phyloP scores from a whole-genome alignment of 1,284 basidiomycete species.

The Puccinia polysora region DNA sequence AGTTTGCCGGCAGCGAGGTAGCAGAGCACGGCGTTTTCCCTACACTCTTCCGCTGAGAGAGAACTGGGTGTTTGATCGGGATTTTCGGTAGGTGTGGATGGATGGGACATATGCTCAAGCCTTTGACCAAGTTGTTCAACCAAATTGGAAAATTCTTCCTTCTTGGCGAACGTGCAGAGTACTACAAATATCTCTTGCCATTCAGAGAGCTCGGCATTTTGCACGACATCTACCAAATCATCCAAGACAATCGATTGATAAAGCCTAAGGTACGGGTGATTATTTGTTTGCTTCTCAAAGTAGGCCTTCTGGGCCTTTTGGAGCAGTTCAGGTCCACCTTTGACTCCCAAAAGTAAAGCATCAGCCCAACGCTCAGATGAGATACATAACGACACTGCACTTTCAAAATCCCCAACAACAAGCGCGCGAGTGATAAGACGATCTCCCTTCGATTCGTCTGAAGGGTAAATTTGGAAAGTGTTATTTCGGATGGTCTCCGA shows the following conservation, averaged over 20 bases:
- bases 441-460: slow-evolving; percentile 80
- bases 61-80: slow-evolving; percentile 52
- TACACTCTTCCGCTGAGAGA: slow-evolving; percentile 57
- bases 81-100: slow-evolving; percentile 54
- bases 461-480: slow-evolving; percentile 85
- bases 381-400: slow-evolving; percentile 85
- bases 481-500: slow-evolving; percentile 69
- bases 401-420: slow-evolving; percentile 88
- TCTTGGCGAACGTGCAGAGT: slow-evolving; percentile 83
- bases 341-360: slow-evolving; percentile 85
- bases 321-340: slow-evolving; percentile 83
- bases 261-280: slow-evolving; percentile 81
- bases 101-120: slow-evolving; percentile 69
- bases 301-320: slow-evolving; percentile 86
- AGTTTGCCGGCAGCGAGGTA: slow-evolving; percentile 78
- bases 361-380: slow-evolving; percentile 87
- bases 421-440: slow-evolving; percentile 84
- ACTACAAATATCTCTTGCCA: slow-evolving; percentile 98
- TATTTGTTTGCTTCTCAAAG: slow-evolving; percentile 73
- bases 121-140: slow-evolving; percentile 88
- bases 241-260: slow-evolving; percentile 93
- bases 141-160: slow-evolving; percentile 76
- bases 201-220: slow-evolving; percentile 88
- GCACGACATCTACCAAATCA: slow-evolving; percentile 85
- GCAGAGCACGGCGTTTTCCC: slow-evolving; percentile 86